Conservation (phyloP, 78 protist species). For the Polysphondylium violaceum region DNA sequence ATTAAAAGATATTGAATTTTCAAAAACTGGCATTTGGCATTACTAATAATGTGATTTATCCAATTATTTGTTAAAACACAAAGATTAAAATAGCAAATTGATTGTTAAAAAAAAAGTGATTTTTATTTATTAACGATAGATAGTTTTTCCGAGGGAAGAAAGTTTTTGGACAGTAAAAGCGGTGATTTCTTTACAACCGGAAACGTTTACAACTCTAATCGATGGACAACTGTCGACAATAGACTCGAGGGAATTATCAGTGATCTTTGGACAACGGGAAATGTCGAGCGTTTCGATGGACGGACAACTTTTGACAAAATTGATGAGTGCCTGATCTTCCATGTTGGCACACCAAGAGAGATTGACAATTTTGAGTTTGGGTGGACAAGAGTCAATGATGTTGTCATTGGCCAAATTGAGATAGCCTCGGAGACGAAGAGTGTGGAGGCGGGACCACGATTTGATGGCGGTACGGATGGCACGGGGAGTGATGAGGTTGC, state of each 20-base stretch:
- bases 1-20: too few relatives aligned
- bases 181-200: constrained; percentile 70
- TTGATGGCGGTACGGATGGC: constrained; percentile 36
- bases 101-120: too few relatives aligned
- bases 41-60: too few relatives aligned
- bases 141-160: constrained; percentile 54
- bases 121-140: constrained; percentile 23
- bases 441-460: constrained; percentile 40
- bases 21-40: too few relatives aligned
- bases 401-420: constrained; percentile 22
- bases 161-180: constrained; percentile 49
- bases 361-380: constrained; percentile 31
- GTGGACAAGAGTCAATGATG: background rate
- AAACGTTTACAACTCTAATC: constrained; percentile 29
- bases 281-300: constrained; percentile 48
- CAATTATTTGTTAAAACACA: too few relatives aligned
- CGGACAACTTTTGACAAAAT: constrained; percentile 35
- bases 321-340: constrained; percentile 34
- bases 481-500: constrained; percentile 61
- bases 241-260: constrained; percentile 40
- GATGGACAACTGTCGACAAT: constrained; percentile 37
- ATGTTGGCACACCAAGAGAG: constrained; percentile 60
- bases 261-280: constrained; percentile 55
- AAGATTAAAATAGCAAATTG: too few relatives aligned
- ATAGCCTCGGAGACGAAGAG: constrained; percentile 67